A percentile compares a stretch with the other conserved stretches of the same genome.
Conservation (phyloP, 495 filamentous ascomycete species). For the Aspergillus saccharolyticus region DNA sequence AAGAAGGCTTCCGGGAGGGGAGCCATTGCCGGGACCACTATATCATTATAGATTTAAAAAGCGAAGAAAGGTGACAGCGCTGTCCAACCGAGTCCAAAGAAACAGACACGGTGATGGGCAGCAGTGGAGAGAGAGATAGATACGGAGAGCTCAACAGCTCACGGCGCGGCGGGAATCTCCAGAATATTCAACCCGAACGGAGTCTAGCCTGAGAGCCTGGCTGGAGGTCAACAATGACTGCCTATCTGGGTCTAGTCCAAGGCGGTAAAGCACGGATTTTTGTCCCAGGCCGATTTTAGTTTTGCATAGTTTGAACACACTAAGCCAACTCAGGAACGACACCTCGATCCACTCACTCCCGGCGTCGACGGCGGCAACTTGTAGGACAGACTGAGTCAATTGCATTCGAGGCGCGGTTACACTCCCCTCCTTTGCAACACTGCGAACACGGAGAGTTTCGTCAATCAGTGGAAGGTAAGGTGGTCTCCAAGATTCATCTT, state of each 20-base stretch:
- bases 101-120: constrained; percentile 8
- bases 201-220: constrained; percentile 12
- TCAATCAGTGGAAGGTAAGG: constrained; percentile 6
- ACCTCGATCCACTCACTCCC: constrained; percentile 2
- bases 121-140: not conserved
- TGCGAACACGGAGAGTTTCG: not conserved
- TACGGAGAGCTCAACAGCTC: constrained; percentile 8
- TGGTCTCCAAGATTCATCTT: not conserved
- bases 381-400: constrained; percentile 6
- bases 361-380: not conserved
- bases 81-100: constrained; percentile 7
- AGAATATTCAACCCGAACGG: constrained; percentile 21
- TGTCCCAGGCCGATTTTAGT: constrained; percentile 11
- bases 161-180: constrained; percentile 10
- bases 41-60: constrained; percentile 44
- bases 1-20: constrained; percentile 55
- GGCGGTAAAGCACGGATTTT: constrained; percentile 33
- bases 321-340: constrained; percentile 11
- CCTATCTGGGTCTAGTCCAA: constrained; percentile 34
- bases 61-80: constrained; percentile 7
- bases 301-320: not conserved
- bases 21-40: constrained; percentile 65
- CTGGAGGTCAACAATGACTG: constrained; percentile 39
- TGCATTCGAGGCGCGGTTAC: not conserved
- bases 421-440: not conserved